Evolutionary conservation across 2,329 filamentous ascomycete species (phyloP).

Genomic region (Fusarium fujikuroi): DNA sequence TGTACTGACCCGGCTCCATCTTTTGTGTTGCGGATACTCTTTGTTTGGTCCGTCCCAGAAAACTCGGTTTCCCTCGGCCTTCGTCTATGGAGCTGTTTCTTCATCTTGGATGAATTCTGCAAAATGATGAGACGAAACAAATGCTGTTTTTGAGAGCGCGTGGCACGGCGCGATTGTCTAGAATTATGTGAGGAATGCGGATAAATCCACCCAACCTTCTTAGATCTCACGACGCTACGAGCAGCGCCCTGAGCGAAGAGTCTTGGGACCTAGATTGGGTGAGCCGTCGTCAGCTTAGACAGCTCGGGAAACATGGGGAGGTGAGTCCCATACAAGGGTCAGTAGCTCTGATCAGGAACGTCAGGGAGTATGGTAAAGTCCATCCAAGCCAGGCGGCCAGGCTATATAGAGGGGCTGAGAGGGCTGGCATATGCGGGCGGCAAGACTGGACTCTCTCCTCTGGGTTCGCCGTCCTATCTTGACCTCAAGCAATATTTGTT

Average conservation of each 20-base stretch:
- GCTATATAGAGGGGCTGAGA: constrained; percentile 16
- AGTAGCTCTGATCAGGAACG: neutral
- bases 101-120: neutral
- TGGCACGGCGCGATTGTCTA: neutral
- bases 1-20: neutral
- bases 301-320: constrained; percentile 23
- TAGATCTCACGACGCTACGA: constrained; percentile 27
- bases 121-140: neutral
- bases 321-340: constrained; percentile 7
- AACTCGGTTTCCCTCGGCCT: neutral
- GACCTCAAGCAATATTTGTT: neutral
- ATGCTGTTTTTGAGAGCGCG: neutral
- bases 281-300: constrained; percentile 26
- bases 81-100: neutral
- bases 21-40: neutral
- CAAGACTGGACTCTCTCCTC: constrained; percentile 27
- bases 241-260: constrained; percentile 44
- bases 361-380: neutral
- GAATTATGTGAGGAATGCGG: constrained; percentile 27
- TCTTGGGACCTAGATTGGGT: constrained; percentile 23
- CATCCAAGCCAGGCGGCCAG: neutral
- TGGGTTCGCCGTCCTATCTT: constrained; percentile 28
- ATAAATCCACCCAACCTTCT: constrained; percentile 31
- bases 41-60: neutral
- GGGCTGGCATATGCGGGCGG: constrained; percentile 36